A percentile compares a stretch with the other conserved stretches of the same genome.
These are phyloP conservation scores for Warburgia ugandensis DNA, from an alignment of 164 flowering plant genomes.

Conservation along the genomic window DNA sequence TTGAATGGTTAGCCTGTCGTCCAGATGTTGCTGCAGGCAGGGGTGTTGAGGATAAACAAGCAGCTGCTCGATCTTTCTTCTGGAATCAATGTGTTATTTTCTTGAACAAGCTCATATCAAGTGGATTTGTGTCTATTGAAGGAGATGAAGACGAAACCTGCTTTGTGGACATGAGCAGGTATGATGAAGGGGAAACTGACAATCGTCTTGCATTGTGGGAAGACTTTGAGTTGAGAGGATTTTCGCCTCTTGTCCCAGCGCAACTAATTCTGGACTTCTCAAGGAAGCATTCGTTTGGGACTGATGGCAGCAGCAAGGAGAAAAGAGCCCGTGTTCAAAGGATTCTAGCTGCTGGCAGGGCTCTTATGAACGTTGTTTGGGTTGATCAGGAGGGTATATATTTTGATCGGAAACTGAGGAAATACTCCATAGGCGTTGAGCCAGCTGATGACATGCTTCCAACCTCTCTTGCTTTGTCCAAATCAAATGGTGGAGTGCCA, in stretches of 20 bases:
- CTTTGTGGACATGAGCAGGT: constrained; percentile 60
- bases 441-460: constrained; percentile 31
- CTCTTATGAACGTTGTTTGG: constrained; percentile 42
- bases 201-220: constrained; percentile 80
- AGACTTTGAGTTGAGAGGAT: constrained; percentile 92
- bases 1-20: constrained; percentile 89
- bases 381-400: constrained; percentile 48
- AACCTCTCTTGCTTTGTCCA: constrained; percentile 12
- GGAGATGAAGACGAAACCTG: constrained; percentile 65
- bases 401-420: constrained; percentile 54
- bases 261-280: constrained; percentile 83
- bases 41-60: constrained; percentile 68
- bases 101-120: constrained; percentile 56
- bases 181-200: constrained; percentile 76
- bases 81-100: constrained; percentile 71
- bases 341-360: constrained; percentile 87
- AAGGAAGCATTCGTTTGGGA: constrained; percentile 51
- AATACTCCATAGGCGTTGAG: constrained; percentile 51
- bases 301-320: constrained; percentile 54
- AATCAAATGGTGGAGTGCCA: constrained; percentile 22
- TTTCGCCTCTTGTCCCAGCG: constrained; percentile 77
- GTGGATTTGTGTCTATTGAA: constrained; percentile 29
- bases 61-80: constrained; percentile 51
- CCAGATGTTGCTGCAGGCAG: constrained; percentile 57
- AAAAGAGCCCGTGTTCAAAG: constrained; percentile 60